Evolutionary conservation across 2,329 filamentous ascomycete species (phyloP), one percentile per base, ranked within the genome.

Genomic region (Botryotinia calthae): DNA sequence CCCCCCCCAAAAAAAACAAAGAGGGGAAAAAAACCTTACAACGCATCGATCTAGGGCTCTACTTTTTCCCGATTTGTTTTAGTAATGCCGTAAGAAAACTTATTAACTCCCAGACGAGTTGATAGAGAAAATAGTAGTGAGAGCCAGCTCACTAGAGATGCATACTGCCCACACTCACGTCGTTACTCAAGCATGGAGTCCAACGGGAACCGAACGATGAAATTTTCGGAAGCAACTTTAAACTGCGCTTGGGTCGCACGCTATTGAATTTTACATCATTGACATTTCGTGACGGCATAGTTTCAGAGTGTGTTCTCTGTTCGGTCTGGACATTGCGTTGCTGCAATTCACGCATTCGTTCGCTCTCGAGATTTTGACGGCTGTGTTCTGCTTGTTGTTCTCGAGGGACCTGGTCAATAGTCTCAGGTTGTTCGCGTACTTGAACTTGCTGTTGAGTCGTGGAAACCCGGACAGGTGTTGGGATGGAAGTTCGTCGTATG

Each of bases 181-280:
- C 18, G 28, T 67, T n/a, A 46, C 22, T 46, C 67, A 61, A 46
- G 2, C 14, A 7, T 56, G 48, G 42, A 42, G 5, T 65, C 34
- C n/a, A n/a, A 9, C 44, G 20, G 12, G 16, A 7, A 42, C 25
- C 51, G 10, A 56, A 68, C 1, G 48, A 31, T 56, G 18, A 18
- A 44, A 68, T 10, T 1, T 9, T 56, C 2, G n/a, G 16, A 58
- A 68, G 18, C 16, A 42, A 42, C 12, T 12, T 44, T 9, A 44
- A 31, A 42, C 48, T 68, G 9, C 65, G 37, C n/a, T 56, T 28
- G 10, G 65, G 65, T 56, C 34, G 48, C 5, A 42, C 37, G n/a
- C 48, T 68, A 3, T 31, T 51, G 28, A 68, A 68, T 68, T 56
- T 18, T 48, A 68, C 37, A 42, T 56, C 65, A 2, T 68, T 68